Base-by-base conservation (phyloP, 495 filamentous ascomycete species). In the Friedmanniomyces endolithicus region DNA sequence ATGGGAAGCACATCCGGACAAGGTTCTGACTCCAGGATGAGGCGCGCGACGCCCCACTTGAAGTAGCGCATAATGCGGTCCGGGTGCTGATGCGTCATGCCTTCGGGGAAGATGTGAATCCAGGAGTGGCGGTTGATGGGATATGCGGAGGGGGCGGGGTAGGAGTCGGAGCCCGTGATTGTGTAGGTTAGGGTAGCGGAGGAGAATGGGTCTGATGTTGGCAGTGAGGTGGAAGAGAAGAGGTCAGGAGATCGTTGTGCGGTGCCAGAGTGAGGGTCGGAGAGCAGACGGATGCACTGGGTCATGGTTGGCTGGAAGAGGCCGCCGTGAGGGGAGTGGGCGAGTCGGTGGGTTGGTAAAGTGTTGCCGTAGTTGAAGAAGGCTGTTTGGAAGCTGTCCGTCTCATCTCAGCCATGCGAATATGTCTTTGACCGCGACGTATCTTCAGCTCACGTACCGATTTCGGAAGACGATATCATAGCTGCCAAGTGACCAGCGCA, bases 101-200 rank as follows among this genome's bases (percentile, higher is more conserved):
- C 92, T 68, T 98, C 92, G 34, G 92, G 92, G 70, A 96, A 98
- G 41, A 97, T 84, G 69, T 98, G 92, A 1, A 97, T 72, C 92
- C 90, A 96, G 37, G 76, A 75, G 68, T 85, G 73, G 29, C 74
- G 72, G 50, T 78, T 73, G n/a, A 47, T 59, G 0, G 70, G 55
- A 65, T 78, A 80, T 31, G 68, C 62, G 2, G 82, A 74, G 8
- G 83, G 83, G 0, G 82, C 69, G 3, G 72, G 71, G 69, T 80
- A 79, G 35, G 58, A 60, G 67, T 87, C 82, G 33, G 25, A 43
- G 40, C 78, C 77, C 29, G 72, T 80, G 7, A 82, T 85, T 2
- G 81, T 79, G 71, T 80, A 90, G 47, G 80, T 83, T 14, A 80
- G 71, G 34, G 77, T 72, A 8, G 78, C 75, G 16, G 74, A 74